These are phyloP conservation scores for Podila horticola DNA, from an alignment of 192 early-diverging fungal species.

Conservation along the genomic window DNA sequence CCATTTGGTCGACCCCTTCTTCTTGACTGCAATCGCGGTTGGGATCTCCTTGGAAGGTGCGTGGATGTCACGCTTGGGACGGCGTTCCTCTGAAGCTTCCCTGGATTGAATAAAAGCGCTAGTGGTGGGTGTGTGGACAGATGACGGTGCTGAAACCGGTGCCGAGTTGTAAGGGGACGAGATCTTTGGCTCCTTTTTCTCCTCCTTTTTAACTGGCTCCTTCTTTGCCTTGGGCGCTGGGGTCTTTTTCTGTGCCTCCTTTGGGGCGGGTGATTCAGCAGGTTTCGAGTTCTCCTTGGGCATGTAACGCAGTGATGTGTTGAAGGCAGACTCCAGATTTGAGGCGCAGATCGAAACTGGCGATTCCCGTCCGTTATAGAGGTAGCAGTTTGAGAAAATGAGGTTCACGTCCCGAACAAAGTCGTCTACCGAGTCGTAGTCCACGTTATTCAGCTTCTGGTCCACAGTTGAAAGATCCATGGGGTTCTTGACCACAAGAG, in stretches of 20 bases:
- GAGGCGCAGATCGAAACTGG: slow-evolving; percentile 71
- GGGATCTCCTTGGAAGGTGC: slow-evolving; percentile 61
- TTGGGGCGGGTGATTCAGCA: not conserved
- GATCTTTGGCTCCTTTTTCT: slow-evolving; percentile 37
- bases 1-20: slow-evolving; percentile 15
- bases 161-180: slow-evolving; percentile 15
- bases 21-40: slow-evolving; percentile 14
- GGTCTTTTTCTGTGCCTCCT: slow-evolving; percentile 13
- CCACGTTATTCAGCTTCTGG: slow-evolving; percentile 67
- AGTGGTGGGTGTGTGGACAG: not conserved
- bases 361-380: slow-evolving; percentile 81
- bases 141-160: slow-evolving; percentile 13
- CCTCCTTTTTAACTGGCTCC: slow-evolving; percentile 30
- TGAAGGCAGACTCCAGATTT: slow-evolving; percentile 77
- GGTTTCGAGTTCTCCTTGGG: slow-evolving; percentile 56
- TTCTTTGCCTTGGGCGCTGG: slow-evolving; percentile 28
- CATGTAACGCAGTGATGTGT: slow-evolving; percentile 76
- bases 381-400: slow-evolving; percentile 84
- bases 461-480: slow-evolving; percentile 88
- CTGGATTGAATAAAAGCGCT: not conserved
- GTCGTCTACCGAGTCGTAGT: slow-evolving; percentile 73
- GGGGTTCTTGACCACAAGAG: slow-evolving; percentile 74
- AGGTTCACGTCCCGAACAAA: slow-evolving; percentile 78
- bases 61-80: slow-evolving; percentile 74
- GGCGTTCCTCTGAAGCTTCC: slow-evolving; percentile 54